These are phyloP conservation scores for Aureobasidium sp. DNA, from an alignment of 2,329 filamentous ascomycete genomes.

Conservation along the genomic window DNA sequence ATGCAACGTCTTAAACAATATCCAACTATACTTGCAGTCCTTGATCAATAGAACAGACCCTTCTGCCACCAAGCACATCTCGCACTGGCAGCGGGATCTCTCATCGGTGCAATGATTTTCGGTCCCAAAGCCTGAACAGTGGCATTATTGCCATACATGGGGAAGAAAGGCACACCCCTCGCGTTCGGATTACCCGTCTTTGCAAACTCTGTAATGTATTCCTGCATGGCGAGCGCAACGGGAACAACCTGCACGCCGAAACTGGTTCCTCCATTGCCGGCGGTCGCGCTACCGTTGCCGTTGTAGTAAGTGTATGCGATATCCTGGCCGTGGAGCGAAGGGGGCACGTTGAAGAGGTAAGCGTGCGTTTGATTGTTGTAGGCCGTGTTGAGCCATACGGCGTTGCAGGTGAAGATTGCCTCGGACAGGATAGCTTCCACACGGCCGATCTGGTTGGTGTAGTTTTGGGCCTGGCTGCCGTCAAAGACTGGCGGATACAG, in stretches of 20 bases:
- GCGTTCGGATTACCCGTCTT: conserved; percentile 31
- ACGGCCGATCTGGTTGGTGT: conserved; percentile 37
- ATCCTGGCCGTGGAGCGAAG: conserved; percentile 46
- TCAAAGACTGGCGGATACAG: conserved; percentile 44
- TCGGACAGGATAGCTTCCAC: conserved; percentile 36
- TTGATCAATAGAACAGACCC: conserved; percentile 28
- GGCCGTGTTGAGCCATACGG: conserved; percentile 41
- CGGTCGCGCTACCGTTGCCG: conserved; percentile 19
- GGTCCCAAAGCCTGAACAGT: conserved; percentile 33
- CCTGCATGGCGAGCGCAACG: conserved; percentile 36
- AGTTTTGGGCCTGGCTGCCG: conserved; percentile 34
- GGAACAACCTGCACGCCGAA: conserved; percentile 17
- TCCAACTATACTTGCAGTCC: neutral
- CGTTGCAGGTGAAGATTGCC: conserved; percentile 40
- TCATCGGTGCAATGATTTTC: conserved; percentile 32
- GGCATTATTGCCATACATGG: conserved; percentile 37
- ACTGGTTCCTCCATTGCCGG: neutral
- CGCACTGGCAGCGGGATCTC: conserved; percentile 38
- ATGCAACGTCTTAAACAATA: neutral
- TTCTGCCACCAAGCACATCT: conserved; percentile 49
- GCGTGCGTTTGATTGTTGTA: conserved; percentile 39
- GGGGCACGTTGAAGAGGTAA: conserved; percentile 46
- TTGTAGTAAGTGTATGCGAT: conserved; percentile 46
- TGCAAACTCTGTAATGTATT: conserved; percentile 38
- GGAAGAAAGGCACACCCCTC: conserved; percentile 35